Evolutionary conservation across 805 yeast species (phyloP).

Genomic region (Barnettozyma wickerhamii): DNA sequence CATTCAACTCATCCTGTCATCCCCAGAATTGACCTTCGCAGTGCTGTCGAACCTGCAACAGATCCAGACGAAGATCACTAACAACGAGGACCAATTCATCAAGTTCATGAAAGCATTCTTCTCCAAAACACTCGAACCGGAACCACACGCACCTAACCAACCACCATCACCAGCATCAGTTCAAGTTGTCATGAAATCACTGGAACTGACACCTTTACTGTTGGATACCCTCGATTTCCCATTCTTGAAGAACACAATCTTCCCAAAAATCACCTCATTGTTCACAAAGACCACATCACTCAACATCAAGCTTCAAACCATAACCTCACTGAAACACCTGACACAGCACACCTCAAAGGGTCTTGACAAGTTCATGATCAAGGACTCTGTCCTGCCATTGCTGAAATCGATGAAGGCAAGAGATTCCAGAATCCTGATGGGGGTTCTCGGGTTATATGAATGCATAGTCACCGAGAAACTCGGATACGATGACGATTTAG

Average conservation of each 20-base stretch:
- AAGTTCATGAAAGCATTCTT: conserved; percentile 42
- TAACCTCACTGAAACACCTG: conserved; percentile 54
- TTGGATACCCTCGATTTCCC: conserved; percentile 56
- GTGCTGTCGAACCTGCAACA: conserved; percentile 45
- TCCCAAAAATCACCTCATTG: conserved; percentile 65
- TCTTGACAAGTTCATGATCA: conserved; percentile 65
- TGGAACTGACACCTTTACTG: conserved; percentile 38
- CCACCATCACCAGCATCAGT: conserved; percentile 23
- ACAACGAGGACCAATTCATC: conserved; percentile 45
- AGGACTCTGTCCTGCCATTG: conserved; percentile 79
- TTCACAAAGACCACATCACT: conserved; percentile 84
- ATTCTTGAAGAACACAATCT: conserved; percentile 66
- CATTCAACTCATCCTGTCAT: conserved; percentile 30
- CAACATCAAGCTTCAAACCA: conserved; percentile 67
- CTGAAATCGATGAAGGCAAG: conserved; percentile 72
- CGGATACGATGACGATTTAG: conserved; percentile 33
- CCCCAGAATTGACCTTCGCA: conserved; percentile 38
- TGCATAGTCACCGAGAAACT: conserved; percentile 28
- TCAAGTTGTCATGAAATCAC: conserved; percentile 50
- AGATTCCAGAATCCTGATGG: conserved; percentile 57
- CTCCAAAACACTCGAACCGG: conserved; percentile 27
- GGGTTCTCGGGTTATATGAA: conserved; percentile 41
- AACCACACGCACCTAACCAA: conserved; percentile 4
- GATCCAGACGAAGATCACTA: conserved; percentile 40
- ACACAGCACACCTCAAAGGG: conserved; percentile 45